Percentiles rank a stretch among this genome's conserved stretches.
phyloP scores from a whole-genome alignment of 177 flowering plant species.

The Vitis hybrid region DNA sequence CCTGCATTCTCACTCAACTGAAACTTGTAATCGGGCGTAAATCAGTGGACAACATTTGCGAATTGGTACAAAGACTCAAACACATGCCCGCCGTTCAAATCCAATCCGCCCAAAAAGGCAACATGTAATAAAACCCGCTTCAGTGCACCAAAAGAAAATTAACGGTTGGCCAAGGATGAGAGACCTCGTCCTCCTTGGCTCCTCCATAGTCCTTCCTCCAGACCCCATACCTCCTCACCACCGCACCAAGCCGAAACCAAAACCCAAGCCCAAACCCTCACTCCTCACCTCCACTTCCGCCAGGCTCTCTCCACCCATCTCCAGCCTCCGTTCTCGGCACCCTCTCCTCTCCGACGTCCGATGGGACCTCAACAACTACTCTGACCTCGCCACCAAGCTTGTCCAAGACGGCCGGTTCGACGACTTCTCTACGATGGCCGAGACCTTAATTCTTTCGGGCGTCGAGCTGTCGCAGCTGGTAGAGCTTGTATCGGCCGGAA shows the following conservation, averaged over 20 bases:
- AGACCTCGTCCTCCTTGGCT: slow-evolving; percentile 39
- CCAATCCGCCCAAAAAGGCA: too few relatives aligned
- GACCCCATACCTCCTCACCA: slow-evolving; percentile 15
- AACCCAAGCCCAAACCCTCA: slow-evolving; percentile 10
- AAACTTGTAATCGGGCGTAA: too few relatives aligned
- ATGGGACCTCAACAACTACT: slow-evolving; percentile 34
- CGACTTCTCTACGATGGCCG: slow-evolving; percentile 51
- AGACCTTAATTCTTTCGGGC: slow-evolving; percentile 41
- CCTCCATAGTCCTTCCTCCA: slow-evolving; percentile 30
- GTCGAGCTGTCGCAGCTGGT: slow-evolving; percentile 24
- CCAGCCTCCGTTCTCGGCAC: slow-evolving; percentile 19
- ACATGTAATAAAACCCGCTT: neutral
- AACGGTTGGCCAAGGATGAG: slow-evolving; percentile 48
- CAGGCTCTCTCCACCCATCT: slow-evolving; percentile 13
- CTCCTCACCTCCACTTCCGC: slow-evolving; percentile 20
- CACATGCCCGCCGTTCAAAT: too few relatives aligned
- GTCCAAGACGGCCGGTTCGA: slow-evolving; percentile 54
- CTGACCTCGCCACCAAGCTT: slow-evolving; percentile 59
- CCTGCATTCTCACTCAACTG: too few relatives aligned
- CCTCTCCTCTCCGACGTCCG: slow-evolving; percentile 20
- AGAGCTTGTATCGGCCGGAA: slow-evolving; percentile 38
- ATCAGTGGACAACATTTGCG: too few relatives aligned
- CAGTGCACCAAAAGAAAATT: neutral
- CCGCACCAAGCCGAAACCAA: slow-evolving; percentile 14
- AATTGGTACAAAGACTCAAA: too few relatives aligned